A percentile compares a stretch with the other conserved stretches of the same genome.
Evolutionary conservation across 305 asterid species (phyloP).

Genomic region (Fraxinus albicans): DNA sequence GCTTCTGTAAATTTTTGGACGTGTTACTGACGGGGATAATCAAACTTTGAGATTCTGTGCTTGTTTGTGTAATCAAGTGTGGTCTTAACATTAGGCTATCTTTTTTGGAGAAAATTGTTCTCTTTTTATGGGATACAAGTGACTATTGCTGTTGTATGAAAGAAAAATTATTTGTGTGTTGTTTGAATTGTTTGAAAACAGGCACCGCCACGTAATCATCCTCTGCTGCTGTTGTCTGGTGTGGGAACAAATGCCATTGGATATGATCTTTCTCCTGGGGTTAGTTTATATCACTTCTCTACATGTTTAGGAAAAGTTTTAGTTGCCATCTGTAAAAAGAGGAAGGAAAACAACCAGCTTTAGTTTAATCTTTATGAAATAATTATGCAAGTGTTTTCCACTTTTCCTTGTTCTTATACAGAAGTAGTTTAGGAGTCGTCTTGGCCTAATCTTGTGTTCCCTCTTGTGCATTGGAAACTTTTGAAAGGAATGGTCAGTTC

Average conservation of each 20-base stretch:
- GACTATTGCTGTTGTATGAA: not conserved
- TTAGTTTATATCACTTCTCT: conserved; percentile 31
- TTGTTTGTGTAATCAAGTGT: not conserved
- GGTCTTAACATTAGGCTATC: not conserved
- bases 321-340: not conserved
- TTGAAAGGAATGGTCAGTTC: conserved; percentile 1
- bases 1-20: not conserved
- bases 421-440: conserved; percentile 4
- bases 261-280: conserved; percentile 93
- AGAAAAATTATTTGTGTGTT: not conserved
- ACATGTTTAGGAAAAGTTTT: not conserved
- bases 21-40: not conserved
- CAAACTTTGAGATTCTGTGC: conserved; percentile 3
- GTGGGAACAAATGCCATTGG: conserved; percentile 96
- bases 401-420: not conserved
- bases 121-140: not conserved
- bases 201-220: conserved; percentile 86
- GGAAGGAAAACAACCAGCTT: not conserved
- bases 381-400: conserved; percentile 7
- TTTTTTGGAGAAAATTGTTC: not conserved
- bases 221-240: conserved; percentile 80
- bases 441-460: conserved; percentile 3
- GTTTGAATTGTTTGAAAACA: conserved; percentile 31
- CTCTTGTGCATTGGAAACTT: not conserved
- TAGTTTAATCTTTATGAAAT: not conserved